Base-by-base conservation (phyloP, 148 eudicot genomes). In the Cornus controversa region DNA sequence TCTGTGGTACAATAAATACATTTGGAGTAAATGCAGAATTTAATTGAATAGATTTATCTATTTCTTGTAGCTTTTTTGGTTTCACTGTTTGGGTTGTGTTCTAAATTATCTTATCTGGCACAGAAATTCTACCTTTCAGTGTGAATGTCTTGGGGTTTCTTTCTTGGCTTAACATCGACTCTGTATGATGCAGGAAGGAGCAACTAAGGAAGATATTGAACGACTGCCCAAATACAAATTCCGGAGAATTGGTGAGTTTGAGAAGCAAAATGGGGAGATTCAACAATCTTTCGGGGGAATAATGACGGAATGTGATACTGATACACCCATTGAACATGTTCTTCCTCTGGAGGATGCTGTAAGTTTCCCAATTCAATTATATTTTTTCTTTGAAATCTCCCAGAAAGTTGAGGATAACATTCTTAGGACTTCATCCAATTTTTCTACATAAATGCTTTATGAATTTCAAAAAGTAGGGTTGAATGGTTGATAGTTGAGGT, bases 321-420 rank as follows among this genome's bases (percentile, higher is more conserved):
- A 88, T 80, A 73, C 89, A 1, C 95, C 93, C 36, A 83, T 79
- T 60, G 92, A 86, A 82, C 89, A 75, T 73, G 88, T 69, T 69
- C 92, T 96, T 78, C 82, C 97, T 18, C 82, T 57, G 27, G 97
- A 93, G 79, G 92, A 96, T 85, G 97, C 99, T 73, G 99, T 93
- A 90, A 89, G 98, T 90, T 80, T 69, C 16, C 60, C 10, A 1
- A 16, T 62, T 78, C 67, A 71, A 13, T 63, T 22, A 22, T 16
- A n/a, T 60, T 22, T 60, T n/a, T 37, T 23, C 23, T 16, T 16
- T 9, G 5, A 31, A 16, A 2, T 40, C 45, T 40, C 10, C 45
- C 9, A 40, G 45, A 29, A 31, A 60, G 23, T 72, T 34, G 20
- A 29, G 15, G n/a, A 29, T 29, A 31, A 50, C 57, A 15, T 11